Conservation (phyloP, 75 land plant genomes). For the Chamaecyparis obtusa region DNA sequence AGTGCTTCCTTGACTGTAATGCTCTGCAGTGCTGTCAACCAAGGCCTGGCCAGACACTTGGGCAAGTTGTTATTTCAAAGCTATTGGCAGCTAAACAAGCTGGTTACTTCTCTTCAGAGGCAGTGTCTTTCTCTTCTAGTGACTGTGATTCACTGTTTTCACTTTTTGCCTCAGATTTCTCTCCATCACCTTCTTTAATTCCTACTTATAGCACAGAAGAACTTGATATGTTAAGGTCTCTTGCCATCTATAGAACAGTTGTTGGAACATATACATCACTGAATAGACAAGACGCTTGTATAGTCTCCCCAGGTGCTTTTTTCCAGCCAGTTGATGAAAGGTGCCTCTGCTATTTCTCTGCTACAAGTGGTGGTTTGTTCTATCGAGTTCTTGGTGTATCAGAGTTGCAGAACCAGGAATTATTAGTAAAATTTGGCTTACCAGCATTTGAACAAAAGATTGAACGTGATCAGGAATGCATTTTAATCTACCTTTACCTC, state of each 20-base stretch:
- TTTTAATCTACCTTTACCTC: constrained; percentile 55
- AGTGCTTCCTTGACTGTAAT: constrained; percentile 56
- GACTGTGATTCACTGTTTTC: constrained; percentile 71
- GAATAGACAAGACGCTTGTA: constrained; percentile 48
- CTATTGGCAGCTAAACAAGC: constrained; percentile 68
- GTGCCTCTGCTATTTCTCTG: constrained; percentile 51
- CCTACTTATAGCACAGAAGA: constrained; percentile 53
- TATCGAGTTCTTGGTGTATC: constrained; percentile 72
- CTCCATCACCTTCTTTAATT: constrained; percentile 25
- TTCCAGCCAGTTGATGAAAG: constrained; percentile 73
- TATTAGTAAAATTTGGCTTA: constrained; percentile 71
- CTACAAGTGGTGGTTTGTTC: constrained; percentile 41
- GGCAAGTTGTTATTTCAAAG: constrained; percentile 68
- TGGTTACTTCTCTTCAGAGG: constrained; percentile 57
- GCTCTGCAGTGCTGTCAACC: constrained; percentile 45
- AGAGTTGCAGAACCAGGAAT: constrained; percentile 65
- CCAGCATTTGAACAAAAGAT: constrained; percentile 66
- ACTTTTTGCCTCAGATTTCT: constrained; percentile 61
- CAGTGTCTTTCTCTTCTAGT: constrained; percentile 31
- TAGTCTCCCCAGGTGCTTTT: constrained; percentile 62
- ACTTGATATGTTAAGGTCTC: constrained; percentile 59
- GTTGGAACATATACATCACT: constrained; percentile 58
- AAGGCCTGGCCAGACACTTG: constrained; percentile 50
- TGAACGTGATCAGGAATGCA: constrained; percentile 63
- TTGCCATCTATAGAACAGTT: constrained; percentile 82